Conservation (phyloP, 805 yeast species). For the Yamadazyma sp. region DNA sequence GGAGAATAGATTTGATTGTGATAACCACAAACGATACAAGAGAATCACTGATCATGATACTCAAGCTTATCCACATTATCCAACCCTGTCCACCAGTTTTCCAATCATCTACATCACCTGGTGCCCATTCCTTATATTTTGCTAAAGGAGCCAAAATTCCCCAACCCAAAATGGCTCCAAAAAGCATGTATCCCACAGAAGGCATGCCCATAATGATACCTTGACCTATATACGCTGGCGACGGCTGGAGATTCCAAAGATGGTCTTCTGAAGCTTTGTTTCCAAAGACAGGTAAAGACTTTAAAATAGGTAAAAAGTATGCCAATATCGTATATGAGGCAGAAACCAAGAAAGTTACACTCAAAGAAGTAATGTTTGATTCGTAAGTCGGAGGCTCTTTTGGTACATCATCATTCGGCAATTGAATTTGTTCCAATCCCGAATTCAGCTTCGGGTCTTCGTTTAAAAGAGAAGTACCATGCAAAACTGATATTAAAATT, state of each 20-base stretch:
- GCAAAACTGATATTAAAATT: conserved; percentile 83
- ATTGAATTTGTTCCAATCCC: not conserved
- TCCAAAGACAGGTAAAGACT: conserved; percentile 78
- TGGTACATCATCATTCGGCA: conserved; percentile 1
- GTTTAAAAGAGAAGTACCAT: conserved; percentile 59
- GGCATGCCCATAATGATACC: conserved; percentile 97
- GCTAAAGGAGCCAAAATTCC: conserved; percentile 83
- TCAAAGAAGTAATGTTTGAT: conserved; percentile 60
- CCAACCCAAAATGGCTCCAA: conserved; percentile 93
- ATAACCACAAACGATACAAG: conserved; percentile 74
- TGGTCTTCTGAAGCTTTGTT: conserved; percentile 54
- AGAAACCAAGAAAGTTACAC: conserved; percentile 63
- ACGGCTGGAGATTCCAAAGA: conserved; percentile 89
- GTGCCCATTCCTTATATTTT: conserved; percentile 74
- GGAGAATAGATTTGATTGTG: conserved; percentile 41
- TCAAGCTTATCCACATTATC: conserved; percentile 91
- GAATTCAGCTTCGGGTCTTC: conserved; percentile 7
- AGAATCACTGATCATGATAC: conserved; percentile 93
- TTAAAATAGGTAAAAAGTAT: conserved; percentile 70
- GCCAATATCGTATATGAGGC: conserved; percentile 70
- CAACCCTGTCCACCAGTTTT: conserved; percentile 93
- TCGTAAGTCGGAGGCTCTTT: conserved; percentile 29
- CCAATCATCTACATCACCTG: conserved; percentile 91
- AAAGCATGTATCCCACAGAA: conserved; percentile 85
- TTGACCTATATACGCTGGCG: conserved; percentile 97